Conservation (phyloP, 2,329 filamentous ascomycete genomes). For the Pestalotiopsis sp. region DNA sequence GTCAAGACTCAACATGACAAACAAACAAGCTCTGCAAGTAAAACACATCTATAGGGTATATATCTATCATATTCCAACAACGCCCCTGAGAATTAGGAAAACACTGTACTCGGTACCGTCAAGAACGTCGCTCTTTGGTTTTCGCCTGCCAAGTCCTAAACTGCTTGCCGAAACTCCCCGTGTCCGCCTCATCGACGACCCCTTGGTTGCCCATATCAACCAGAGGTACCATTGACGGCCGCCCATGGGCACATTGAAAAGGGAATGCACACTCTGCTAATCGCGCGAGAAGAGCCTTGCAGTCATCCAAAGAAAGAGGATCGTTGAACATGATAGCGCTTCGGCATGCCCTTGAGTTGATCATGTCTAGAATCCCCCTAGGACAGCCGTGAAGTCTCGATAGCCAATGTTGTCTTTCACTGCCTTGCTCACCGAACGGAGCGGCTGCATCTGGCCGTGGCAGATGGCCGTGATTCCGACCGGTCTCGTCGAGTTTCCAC, state of each 20-base stretch:
- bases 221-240: constrained; percentile 67
- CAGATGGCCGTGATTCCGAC: constrained; percentile 14
- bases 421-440: not conserved
- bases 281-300: constrained; percentile 55
- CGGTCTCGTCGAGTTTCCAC: constrained; percentile 64
- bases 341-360: constrained; percentile 76
- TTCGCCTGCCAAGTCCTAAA: constrained; percentile 28
- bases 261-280: constrained; percentile 71
- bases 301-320: constrained; percentile 58
- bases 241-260: constrained; percentile 83
- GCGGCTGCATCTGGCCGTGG: not conserved
- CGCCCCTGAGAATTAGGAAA: not conserved
- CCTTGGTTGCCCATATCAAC: constrained; percentile 47
- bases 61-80: not conserved
- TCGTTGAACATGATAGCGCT: constrained; percentile 91
- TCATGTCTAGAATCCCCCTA: constrained; percentile 71
- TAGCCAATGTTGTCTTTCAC: constrained; percentile 52
- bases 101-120: not conserved
- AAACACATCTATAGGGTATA: not conserved
- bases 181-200: constrained; percentile 14
- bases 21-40: not conserved
- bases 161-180: constrained; percentile 22
- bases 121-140: not conserved
- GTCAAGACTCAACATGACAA: no score
- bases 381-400: constrained; percentile 71